Conservation (phyloP, 768 basidiomycete genomes). For the Pluteus cervinus region DNA sequence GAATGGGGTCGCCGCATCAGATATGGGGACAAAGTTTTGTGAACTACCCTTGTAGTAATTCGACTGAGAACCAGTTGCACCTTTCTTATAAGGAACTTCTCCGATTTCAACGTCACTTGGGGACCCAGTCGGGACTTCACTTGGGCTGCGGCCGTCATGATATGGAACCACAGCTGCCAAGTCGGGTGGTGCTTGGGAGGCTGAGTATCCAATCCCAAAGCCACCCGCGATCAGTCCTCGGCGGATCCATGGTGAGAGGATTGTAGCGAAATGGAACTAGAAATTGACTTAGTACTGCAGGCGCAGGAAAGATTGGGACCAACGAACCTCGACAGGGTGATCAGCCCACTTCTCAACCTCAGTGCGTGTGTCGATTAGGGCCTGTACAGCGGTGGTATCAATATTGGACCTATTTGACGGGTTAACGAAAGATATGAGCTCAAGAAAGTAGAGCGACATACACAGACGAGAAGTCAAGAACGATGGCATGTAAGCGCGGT, state of each 20-base stretch:
- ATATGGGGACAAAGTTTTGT: conserved; percentile 36
- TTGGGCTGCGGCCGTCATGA: conserved; percentile 37
- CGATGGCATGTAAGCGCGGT: conserved; percentile 76
- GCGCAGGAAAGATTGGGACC: background rate
- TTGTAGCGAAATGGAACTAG: conserved; percentile 90
- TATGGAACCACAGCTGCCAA: conserved; percentile 76
- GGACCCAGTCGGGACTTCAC: too few species aligned
- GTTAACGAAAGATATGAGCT: background rate
- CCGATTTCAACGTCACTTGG: too few species aligned
- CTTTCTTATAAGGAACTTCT: too few species aligned
- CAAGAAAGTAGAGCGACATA: conserved; percentile 30
- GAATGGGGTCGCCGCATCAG: conserved; percentile 62
- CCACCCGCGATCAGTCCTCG: conserved; percentile 86
- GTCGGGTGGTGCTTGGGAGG: conserved; percentile 43
- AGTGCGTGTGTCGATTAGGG: conserved; percentile 81
- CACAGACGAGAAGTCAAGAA: conserved; percentile 87
- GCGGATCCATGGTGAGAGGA: conserved; percentile 91
- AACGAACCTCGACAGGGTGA: conserved; percentile 59
- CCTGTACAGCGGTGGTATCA: conserved; percentile 89
- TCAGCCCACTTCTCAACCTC: conserved; percentile 89
- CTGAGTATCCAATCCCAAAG: conserved; percentile 68
- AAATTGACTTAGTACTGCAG: background rate
- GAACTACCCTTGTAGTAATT: too few species aligned
- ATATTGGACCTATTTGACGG: conserved; percentile 59
- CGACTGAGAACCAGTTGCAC: too few species aligned